Evolutionary conservation across 2,329 filamentous ascomycete genomes (phyloP).

Genomic region (Fusarium sp.): DNA sequence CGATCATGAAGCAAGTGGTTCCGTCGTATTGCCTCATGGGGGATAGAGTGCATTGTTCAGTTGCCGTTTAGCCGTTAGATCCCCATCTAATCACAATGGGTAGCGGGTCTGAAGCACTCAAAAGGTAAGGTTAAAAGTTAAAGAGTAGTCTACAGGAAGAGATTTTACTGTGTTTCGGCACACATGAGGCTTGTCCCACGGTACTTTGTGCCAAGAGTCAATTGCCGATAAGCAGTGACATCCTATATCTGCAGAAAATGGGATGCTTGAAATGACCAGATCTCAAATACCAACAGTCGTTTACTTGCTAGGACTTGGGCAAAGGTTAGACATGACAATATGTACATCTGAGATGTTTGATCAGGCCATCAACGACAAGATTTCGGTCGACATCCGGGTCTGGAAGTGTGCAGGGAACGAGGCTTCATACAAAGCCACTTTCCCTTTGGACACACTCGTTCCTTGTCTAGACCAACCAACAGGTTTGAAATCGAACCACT

Average conservation of each 20-base stretch:
- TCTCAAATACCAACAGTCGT: background rate
- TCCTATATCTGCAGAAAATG: background rate
- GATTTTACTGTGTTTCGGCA: background rate
- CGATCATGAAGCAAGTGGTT: background rate
- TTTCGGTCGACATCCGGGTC: background rate
- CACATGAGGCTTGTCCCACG: background rate
- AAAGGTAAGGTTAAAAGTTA: slow-evolving; percentile 3
- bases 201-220: background rate
- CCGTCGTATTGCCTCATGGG: background rate
- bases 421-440: background rate
- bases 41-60: background rate
- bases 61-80: background rate
- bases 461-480: background rate
- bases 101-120: background rate
- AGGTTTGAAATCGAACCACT: background rate
- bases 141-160: background rate
- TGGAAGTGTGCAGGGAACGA: background rate
- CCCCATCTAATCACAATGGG: background rate
- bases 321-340: background rate
- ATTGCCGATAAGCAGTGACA: background rate
- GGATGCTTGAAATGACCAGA: background rate
- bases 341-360: background rate
- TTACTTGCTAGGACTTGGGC: background rate
- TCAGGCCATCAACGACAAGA: background rate
- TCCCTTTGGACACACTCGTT: background rate